A percentile compares a stretch with the other conserved stretches of the same genome.
phyloP scores from a whole-genome alignment of 2,329 filamentous ascomycete species.

The Beauveria brongniartii region DNA sequence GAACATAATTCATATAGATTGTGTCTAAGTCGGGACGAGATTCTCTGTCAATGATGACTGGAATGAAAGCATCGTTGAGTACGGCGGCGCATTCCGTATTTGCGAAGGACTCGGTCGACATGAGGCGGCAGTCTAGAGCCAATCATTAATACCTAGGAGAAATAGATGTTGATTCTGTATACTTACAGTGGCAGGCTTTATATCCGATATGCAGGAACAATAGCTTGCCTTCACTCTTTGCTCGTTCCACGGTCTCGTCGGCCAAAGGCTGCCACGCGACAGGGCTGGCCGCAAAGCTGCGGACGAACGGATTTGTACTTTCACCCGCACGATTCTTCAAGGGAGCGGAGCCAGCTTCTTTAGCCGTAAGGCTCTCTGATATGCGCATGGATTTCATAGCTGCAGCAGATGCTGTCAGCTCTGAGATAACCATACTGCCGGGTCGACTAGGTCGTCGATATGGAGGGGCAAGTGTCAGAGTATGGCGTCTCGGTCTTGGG shows the following conservation, averaged over 20 bases:
- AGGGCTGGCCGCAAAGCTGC: slow-evolving; percentile 68
- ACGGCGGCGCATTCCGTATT: slow-evolving; percentile 72
- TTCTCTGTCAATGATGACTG: slow-evolving; percentile 87
- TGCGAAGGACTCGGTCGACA: slow-evolving; percentile 86
- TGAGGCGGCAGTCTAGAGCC: slow-evolving; percentile 69
- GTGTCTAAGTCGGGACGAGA: slow-evolving; percentile 89
- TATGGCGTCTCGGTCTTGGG: background rate
- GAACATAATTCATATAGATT: slow-evolving; percentile 98
- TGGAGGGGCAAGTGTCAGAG: background rate
- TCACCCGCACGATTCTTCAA: slow-evolving; percentile 28
- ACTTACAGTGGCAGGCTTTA: slow-evolving; percentile 86
- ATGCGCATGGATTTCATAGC: slow-evolving; percentile 22
- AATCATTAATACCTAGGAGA: background rate
- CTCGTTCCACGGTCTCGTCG: slow-evolving; percentile 65
- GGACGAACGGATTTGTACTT: slow-evolving; percentile 49
- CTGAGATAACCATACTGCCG: slow-evolving; percentile 28
- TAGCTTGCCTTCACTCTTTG: slow-evolving; percentile 73
- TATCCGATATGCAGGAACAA: slow-evolving; percentile 95
- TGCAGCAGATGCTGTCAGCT: slow-evolving; percentile 29
- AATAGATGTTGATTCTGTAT: slow-evolving; percentile 10
- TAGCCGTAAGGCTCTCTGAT: slow-evolving; percentile 16
- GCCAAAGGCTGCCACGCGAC: slow-evolving; percentile 91
- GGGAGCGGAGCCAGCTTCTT: slow-evolving; percentile 14
- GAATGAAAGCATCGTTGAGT: slow-evolving; percentile 81
- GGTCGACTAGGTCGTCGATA: background rate